Base-by-base conservation (phyloP, 2,329 filamentous ascomycete species). In the Aspergillus unguis region DNA sequence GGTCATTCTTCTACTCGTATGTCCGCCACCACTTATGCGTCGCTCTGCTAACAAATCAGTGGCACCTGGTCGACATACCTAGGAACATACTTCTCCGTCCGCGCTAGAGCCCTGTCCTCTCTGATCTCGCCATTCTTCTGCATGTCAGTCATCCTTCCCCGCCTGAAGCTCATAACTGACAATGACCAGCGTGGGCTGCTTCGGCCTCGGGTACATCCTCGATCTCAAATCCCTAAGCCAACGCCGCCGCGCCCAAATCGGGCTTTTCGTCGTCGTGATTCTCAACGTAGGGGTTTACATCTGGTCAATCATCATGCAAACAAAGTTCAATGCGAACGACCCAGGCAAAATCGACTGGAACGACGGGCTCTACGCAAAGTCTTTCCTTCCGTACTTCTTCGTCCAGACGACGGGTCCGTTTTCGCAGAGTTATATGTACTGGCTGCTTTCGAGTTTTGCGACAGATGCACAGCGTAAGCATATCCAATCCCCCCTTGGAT, bases 251-350 rank as follows among this genome's bases (percentile, higher is more conserved):
- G 77, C 75, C 11, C 75, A 78, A 52, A 52, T 75, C 4, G 76
- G 75, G 44, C 69, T 79, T 5, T 73, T 72, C 54, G 72, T 67
- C 3, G 75, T 78, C 4, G 70, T 76, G 2, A 61, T 74, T n/a
- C 69, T 76, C 5, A 79, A 78, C 41, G 55, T 74, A 4, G 76
- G 72, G n/a, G 76, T 77, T 0, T 78, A 78, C 47, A 74, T 78
- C 53, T 78, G 76, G 76, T 77, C 75, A 1, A 77, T 78, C 47
- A 64, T 76, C 23, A 78, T 78, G 71, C 74, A 78, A 55, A 63
- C 62, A 6, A 62, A 61, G 23, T 78, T 78, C 56, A 69, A 74
- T 32, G 53, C 37, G 31, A 47, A 66, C 2, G 58, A 68, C 40
- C 76, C 76, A 0, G 75, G 74, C 1, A 65, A 72, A 9, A 77